Evolutionary conservation across 2,329 filamentous ascomycete species (phyloP), one percentile per base, ranked within the genome.

Genomic region (Gaeumannomyces sp.): DNA sequence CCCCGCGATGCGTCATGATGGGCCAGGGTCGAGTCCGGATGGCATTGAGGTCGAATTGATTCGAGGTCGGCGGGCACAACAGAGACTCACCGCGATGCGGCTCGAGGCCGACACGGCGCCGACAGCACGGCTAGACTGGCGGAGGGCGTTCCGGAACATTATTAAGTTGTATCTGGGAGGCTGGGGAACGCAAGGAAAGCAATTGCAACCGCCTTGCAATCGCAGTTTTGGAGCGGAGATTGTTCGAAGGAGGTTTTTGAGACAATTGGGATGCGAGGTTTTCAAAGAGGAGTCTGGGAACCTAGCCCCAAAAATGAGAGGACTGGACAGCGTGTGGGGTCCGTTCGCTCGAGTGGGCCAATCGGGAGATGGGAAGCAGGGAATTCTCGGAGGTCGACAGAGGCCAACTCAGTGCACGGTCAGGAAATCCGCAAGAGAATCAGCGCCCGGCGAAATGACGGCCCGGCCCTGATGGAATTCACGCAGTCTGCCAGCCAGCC

Each of bases 91-190:
- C 83, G 89, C 90, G 84, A 96, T 88, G 87, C 93, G 92, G 86
- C 92, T 88, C 77, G 90, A 86, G 78, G 92, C 91, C 89, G 92
- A 92, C 84, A 96, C 88, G 84, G 92, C 92, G 85, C 92, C 91
- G 83, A 94, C 91, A 82, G 91, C 90, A 86, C 93, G 93, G 85
- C 90, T 90, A 81, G 93, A 96, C 87, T 96, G 93, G 85, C 93
- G 89, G 84, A 98, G 87, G 85, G 94, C 93, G 89, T 91, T 96
- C 85, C 94, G 92, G 88, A 97, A 96, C 94, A 98, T 97, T 83
- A 79, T 85, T 73, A 73, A 75, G 80, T 83, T 81, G 79, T 79
- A 75, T 80, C 73, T 81, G 75, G 78, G 76, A 76, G 79, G 81
- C 77, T 79, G 79, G 76, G 76, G 76, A 79, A 75, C 76, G 75